These are phyloP conservation scores for Ceratonia siliqua DNA, from an alignment of 306 rosid species.

Conservation along the genomic window DNA sequence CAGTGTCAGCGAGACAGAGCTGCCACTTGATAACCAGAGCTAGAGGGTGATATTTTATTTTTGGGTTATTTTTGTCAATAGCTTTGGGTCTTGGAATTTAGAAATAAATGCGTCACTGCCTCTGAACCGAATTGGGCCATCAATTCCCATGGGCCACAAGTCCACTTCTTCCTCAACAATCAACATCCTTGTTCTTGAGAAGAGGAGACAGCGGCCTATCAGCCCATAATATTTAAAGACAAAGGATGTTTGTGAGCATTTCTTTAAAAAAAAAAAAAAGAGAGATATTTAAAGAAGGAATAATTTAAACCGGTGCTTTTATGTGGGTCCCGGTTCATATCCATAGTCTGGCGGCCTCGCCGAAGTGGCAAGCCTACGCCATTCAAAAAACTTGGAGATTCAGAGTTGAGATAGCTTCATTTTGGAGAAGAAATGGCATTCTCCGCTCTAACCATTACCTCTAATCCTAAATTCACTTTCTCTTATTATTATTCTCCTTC, in stretches of 20 bases:
- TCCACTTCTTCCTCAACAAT: too few species aligned
- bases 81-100: too few species aligned
- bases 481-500: slow-evolving; percentile 35
- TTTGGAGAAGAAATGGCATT: slow-evolving; percentile 54
- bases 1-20: not conserved
- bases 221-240: too few species aligned
- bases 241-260: too few species aligned
- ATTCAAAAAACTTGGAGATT: slow-evolving; percentile 10
- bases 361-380: slow-evolving; percentile 26
- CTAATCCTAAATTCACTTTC: slow-evolving; percentile 13
- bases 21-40: not conserved
- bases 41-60: not conserved
- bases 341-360: not conserved
- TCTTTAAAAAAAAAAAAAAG: too few species aligned
- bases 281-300: too few species aligned
- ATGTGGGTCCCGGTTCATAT: slow-evolving; percentile 39
- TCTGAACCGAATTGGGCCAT: too few species aligned
- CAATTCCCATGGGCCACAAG: too few species aligned
- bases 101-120: too few species aligned
- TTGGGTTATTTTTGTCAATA: too few species aligned
- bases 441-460: slow-evolving; percentile 45
- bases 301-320: not conserved
- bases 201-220: too few species aligned
- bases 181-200: too few species aligned
- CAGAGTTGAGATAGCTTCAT: slow-evolving; percentile 23